Conservation (phyloP, 2,329 filamentous ascomycete species). For the Endocalyx cinctus region DNA sequence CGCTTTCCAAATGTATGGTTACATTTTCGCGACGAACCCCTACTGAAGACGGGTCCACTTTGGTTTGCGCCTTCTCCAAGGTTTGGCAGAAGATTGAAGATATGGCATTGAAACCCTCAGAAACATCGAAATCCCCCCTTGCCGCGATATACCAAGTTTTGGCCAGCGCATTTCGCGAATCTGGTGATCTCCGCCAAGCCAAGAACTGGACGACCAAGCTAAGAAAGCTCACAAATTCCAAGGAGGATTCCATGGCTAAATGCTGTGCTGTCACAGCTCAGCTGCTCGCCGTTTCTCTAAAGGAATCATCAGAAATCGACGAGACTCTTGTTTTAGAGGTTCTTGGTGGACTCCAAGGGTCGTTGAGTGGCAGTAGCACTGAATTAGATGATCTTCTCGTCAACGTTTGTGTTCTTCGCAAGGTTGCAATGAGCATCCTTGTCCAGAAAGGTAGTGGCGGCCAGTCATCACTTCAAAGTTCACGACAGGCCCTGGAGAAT, state of each 20-base stretch:
- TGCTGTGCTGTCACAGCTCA: conserved; percentile 51
- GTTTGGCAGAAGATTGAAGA: conserved; percentile 34
- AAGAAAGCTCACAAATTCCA: conserved; percentile 30
- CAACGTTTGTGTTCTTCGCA: conserved; percentile 51
- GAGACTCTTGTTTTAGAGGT: conserved; percentile 43
- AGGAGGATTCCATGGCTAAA: conserved; percentile 42
- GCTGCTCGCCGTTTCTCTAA: conserved; percentile 50
- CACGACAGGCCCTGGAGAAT: conserved; percentile 42
- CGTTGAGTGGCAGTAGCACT: conserved; percentile 52
- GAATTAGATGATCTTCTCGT: conserved; percentile 59
- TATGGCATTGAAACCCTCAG: conserved; percentile 28
- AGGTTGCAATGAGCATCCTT: conserved; percentile 48
- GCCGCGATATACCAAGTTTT: conserved; percentile 49
- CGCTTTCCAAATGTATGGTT: conserved; percentile 58
- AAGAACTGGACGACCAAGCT: conserved; percentile 50
- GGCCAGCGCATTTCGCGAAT: conserved; percentile 43
- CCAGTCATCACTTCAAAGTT: conserved; percentile 8
- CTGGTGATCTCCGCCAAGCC: conserved; percentile 45
- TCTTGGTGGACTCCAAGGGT: conserved; percentile 50
- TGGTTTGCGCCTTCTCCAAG: conserved; percentile 29
- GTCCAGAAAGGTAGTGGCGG: conserved; percentile 11
- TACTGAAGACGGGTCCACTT: conserved; percentile 34
- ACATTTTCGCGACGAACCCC: conserved; percentile 54
- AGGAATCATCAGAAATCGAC: conserved; percentile 35
- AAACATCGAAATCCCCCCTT: conserved; percentile 39